These are phyloP conservation scores for Paramecium sexaurelia DNA, from an alignment of 73 alveolate genomes.

Conservation along the genomic window DNA sequence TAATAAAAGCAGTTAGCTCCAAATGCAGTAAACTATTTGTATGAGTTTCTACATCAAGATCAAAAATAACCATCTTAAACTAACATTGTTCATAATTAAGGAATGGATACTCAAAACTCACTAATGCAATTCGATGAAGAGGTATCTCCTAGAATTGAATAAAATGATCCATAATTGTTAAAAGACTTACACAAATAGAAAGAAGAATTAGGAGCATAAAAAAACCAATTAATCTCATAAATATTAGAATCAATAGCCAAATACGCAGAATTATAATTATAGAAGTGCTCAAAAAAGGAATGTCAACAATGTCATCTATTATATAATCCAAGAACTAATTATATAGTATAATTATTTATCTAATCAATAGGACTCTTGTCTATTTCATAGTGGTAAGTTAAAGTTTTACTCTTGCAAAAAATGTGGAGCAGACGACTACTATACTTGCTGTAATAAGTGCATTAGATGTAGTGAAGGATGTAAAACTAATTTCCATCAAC, in stretches of 20 bases:
- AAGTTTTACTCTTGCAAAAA: conserved; percentile 85
- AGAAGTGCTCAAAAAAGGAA: conserved; percentile 37
- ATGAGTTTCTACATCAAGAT: background rate
- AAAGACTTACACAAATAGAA: background rate
- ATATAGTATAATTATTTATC: background rate
- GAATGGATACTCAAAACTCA: conserved; percentile 24
- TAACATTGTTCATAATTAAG: background rate
- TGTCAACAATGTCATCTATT: conserved; percentile 21
- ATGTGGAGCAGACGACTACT: conserved; percentile 90
- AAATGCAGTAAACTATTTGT: background rate
- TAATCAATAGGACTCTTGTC: conserved; percentile 68
- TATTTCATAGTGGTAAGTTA: conserved; percentile 86
- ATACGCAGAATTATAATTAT: conserved; percentile 22
- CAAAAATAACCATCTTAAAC: background rate
- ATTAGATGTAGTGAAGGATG: conserved; percentile 81
- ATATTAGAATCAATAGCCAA: background rate
- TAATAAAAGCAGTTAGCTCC: background rate
- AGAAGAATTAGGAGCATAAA: background rate
- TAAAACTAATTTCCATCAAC: conserved; percentile 67
- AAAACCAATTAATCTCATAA: background rate
- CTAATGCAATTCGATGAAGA: conserved; percentile 56
- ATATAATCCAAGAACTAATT: conserved; percentile 30
- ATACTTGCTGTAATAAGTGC: conserved; percentile 82
- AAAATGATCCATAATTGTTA: background rate
- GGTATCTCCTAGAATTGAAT: background rate